Base-by-base conservation (phyloP, 2,329 filamentous ascomycete genomes). In the Neoscytalidium dimidiatum region DNA sequence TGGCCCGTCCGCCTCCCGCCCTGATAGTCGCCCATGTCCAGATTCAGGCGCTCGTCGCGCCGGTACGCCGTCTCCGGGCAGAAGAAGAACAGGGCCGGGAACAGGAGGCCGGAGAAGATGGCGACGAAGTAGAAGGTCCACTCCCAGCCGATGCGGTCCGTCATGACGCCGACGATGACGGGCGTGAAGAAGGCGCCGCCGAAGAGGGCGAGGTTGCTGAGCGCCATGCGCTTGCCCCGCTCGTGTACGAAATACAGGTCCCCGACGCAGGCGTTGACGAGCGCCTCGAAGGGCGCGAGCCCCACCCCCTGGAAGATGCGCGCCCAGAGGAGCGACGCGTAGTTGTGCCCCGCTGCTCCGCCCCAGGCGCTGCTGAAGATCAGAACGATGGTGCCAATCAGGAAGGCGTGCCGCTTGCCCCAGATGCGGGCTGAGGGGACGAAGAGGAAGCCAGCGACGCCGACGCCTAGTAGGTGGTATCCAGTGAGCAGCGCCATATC, bases 201-300 rank as follows among this genome's bases (percentile, higher is more conserved):
- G 68, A 90, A 92, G 2, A 92, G 79, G n/a, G 86, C 84, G 31
- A 91, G 82, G 71, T 90, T 91, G 3, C 84, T 84, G 63, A 96
- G 83, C 0, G 94, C 94, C 94, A 97, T 97, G 64, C 94, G 87
- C 70, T 90, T 86, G 33, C 94, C 93, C 61, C 92, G 85, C 82
- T 91, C 88, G 79, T 94, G 94, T 28, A 97, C 92, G 76, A 89
- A 95, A 78, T 94, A 97, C 60, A 98, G 75, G 76, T 98, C 94
- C 44, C 93, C 94, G 6, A 97, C 91, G 56, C 88, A 90, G 0
- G 92, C 92, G 77, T 96, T 97, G 65, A 97, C 90, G 26, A 97
- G 81, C 1, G 92, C 91, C 78, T 98, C 94, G 69, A 95, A 97
- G 0, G 94, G 94, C 8, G 93, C 93, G 19, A 93, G 84, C 0